Conservation (phyloP, 140 eudicot genomes). For the Erigeron philadelphicus region DNA sequence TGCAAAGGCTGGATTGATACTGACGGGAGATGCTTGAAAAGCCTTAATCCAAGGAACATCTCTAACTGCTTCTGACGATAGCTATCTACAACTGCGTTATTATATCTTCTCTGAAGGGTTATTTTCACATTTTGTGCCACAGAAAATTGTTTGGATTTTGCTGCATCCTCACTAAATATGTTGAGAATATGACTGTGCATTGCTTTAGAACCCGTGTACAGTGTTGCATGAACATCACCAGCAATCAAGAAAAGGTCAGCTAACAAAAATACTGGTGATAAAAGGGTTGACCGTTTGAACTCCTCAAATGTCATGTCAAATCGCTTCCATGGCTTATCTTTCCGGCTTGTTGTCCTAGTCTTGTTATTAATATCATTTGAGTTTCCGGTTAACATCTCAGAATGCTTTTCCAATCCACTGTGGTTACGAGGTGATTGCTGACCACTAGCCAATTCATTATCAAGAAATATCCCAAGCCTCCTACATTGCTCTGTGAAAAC, state of each 20-base stretch:
- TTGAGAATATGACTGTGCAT: conserved; percentile 95
- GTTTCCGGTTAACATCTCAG: not conserved
- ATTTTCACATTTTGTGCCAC: conserved; percentile 92
- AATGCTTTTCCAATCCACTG: not conserved
- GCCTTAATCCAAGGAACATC: conserved; percentile 80
- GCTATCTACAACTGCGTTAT: conserved; percentile 80
- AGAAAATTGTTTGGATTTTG: conserved; percentile 75
- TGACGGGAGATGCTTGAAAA: conserved; percentile 89
- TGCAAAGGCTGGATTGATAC: conserved; percentile 50
- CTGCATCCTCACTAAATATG: conserved; percentile 80
- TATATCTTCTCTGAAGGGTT: conserved; percentile 81
- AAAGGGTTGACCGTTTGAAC: conserved; percentile 73
- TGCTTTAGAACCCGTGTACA: conserved; percentile 93
- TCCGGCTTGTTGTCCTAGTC: conserved; percentile 38
- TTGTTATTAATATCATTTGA: conserved; percentile 31
- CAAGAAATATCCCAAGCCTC: conserved; percentile 83
- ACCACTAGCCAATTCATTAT: conserved; percentile 46
- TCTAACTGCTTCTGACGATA: conserved; percentile 90
- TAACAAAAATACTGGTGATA: conserved; percentile 64
- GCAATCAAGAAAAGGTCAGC: conserved; percentile 76
- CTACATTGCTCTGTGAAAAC: conserved; percentile 89
- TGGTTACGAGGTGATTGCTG: too few species aligned
- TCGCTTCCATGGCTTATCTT: conserved; percentile 89
- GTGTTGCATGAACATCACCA: conserved; percentile 90
- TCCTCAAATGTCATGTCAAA: conserved; percentile 93